Evolutionary conservation across 1,284 basidiomycete species (phyloP), one percentile per base, ranked within the genome.

Genomic region (Fomitopsis betulina): DNA sequence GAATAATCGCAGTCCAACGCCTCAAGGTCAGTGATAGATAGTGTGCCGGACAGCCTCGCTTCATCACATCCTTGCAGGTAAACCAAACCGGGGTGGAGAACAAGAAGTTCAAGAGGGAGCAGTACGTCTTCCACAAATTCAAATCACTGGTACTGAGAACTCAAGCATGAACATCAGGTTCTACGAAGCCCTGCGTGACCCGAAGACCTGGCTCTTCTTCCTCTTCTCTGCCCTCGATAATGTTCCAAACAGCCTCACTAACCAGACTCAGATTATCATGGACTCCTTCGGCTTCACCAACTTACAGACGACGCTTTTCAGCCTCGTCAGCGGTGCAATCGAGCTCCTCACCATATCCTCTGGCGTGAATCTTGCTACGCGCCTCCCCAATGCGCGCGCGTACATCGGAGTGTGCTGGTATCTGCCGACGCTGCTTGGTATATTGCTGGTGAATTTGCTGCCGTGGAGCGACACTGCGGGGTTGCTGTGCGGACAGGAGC

Each of bases 131-230:
- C 70, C 89, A 60, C 59, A 84, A 4, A 13, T 35, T 25, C n/a
- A 6, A 10, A 21, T 33, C 12, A 1, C 21, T 19, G 7, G 15
- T 25, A 9, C 5, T n/a, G 21, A 25, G 5, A 12, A 27, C 39
- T 23, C 23, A n/a, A 32, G 27, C 35, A 15, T 12, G 2, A 27
- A 25, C 15, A 15, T 17, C 32, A 86, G 85, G 65, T 78, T 90
- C 75, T 79, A 85, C 49, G 89, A 91, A 67, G 82, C 86, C 0
- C 69, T 91, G 1, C 61, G 64, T 1, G 88, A 90, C 65, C 83
- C 85, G 15, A 90, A 89, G 70, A 87, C 84, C 0, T 87, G 84
- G 84, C 73, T 85, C 43, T 89, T 90, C 68, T 82, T 84, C 4
- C 72, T 86, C 52, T 86, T 86, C 70, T 79, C 85, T 5, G 80